Evolutionary conservation across 345 rosid genomes (phyloP), one percentile per base, ranked within the genome.

Genomic region (Melaleuca quinquenervia): DNA sequence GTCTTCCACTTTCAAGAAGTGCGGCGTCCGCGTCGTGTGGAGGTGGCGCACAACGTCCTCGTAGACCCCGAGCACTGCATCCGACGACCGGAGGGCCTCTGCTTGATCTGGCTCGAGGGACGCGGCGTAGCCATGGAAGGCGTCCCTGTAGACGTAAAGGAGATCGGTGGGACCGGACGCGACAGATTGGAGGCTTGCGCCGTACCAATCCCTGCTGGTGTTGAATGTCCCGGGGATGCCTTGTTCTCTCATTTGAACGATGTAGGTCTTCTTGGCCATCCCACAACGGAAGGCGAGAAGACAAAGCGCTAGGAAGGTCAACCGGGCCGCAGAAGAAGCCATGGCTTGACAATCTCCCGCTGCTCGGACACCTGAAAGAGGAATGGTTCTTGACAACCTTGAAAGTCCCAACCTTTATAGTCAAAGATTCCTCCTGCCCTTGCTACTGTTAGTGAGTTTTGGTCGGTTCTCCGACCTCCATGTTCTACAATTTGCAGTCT

Each of bases 121-220:
- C 56, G 94, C 95, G 2, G 99, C 94, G 50, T 89, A 96, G 83
- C 99, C 99, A 50, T 91, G 86, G 88, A 91, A 94, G 32, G 94
- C 94, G 18, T 91, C 56, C 21, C 86, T 76, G 92, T 95, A 96
- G 52, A 92, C 84, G 89, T 95, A 95, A 49, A 96, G 92, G 78
- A 32, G 78, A 32, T 70, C 13, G 13, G 44, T 2, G 22, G 78
- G 12, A 5, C 78, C 24, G 3, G 92, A 36, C 11, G 93, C 60
- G 44, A 94, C 85, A 82, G 95, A 94, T 20, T 91, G 91, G 90
- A 94, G 95, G 56, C 87, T 91, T 0, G 94, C 85, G 53, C 89
- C 11, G 92, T 94, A 94, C 99, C 98, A 94, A 45, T 94, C 97
- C 7, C 85, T 88, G 91, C 92, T 93, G 58, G 94, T 91, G 44